Evolutionary conservation across 139 green algal species (phyloP).

Genomic region (Mychonastes homosphaera): DNA sequence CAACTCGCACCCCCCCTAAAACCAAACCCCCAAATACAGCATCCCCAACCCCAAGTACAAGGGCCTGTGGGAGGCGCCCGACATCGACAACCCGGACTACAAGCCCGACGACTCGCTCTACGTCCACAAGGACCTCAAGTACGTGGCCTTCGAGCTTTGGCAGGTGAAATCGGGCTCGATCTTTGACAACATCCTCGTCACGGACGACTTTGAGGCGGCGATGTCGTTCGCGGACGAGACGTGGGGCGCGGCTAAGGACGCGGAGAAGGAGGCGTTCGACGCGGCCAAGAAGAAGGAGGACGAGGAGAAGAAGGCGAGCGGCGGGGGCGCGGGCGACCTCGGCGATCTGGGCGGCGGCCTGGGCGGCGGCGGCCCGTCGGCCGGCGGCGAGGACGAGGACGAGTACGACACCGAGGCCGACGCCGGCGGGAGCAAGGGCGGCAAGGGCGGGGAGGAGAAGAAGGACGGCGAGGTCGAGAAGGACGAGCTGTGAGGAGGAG

Average conservation of each 20-base stretch:
- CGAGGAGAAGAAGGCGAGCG: too few species aligned
- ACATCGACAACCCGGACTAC: conserved; percentile 82
- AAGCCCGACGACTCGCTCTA: conserved; percentile 59
- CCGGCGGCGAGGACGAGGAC: too few species aligned
- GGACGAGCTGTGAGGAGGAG: too few species aligned
- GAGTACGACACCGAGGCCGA: too few species aligned
- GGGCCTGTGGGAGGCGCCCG: conserved; percentile 69
- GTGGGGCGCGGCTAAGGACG: conserved; percentile 61
- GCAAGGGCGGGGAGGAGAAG: too few species aligned
- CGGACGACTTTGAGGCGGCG: conserved; percentile 57
- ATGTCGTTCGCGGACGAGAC: conserved; percentile 65
- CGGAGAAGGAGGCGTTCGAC: conserved; percentile 54
- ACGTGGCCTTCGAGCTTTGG: conserved; percentile 81
- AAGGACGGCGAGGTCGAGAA: too few species aligned
- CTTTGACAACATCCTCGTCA: conserved; percentile 88
- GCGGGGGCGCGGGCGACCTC: too few species aligned
- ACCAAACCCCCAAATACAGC: conserved; percentile 10
- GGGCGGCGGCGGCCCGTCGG: too few species aligned
- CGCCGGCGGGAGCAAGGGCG: too few species aligned
- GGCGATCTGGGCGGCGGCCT: too few species aligned
- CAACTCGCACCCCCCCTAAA: neutral
- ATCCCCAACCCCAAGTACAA: conserved; percentile 55
- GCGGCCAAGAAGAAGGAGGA: conserved; percentile 36
- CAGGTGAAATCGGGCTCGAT: conserved; percentile 76
- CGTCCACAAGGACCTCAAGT: conserved; percentile 55